These are phyloP conservation scores for Debaryomyces hansenii DNA, from an alignment of 805 yeast species.

Conservation along the genomic window DNA sequence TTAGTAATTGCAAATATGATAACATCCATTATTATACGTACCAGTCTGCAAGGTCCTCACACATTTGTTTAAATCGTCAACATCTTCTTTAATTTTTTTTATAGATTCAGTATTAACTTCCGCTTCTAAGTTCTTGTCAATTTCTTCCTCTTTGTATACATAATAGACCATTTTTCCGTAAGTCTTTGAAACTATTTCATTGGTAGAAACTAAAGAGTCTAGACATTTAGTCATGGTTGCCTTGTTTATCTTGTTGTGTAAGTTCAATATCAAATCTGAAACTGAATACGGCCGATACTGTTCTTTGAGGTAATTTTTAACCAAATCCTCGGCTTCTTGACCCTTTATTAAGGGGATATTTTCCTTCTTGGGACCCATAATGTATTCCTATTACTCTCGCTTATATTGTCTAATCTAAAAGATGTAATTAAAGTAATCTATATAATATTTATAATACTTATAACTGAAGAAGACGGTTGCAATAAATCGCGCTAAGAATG, in stretches of 20 bases:
- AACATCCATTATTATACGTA: background rate
- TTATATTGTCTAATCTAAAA: background rate
- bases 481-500: background rate
- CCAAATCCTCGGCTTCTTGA: slow-evolving; percentile 27
- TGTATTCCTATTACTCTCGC: no score
- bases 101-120: background rate
- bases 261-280: slow-evolving; percentile 45
- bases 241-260: slow-evolving; percentile 42
- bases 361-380: slow-evolving; percentile 2
- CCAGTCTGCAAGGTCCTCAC: background rate
- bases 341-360: background rate
- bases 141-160: slow-evolving; percentile 36
- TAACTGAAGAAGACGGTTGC: background rate
- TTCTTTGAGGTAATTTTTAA: slow-evolving; percentile 36
- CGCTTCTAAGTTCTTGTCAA: slow-evolving; percentile 4
- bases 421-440: background rate
- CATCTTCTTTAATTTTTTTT: background rate
- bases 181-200: slow-evolving; percentile 34
- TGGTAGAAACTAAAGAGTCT: slow-evolving; percentile 31
- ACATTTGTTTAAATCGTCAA: background rate
- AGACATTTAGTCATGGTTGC: slow-evolving; percentile 32
- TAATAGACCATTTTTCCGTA: slow-evolving; percentile 48
- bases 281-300: slow-evolving; percentile 51
- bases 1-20: background rate
- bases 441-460: background rate